Conservation (phyloP, 352 stramenopile species). For the Discostella stelligera region DNA sequence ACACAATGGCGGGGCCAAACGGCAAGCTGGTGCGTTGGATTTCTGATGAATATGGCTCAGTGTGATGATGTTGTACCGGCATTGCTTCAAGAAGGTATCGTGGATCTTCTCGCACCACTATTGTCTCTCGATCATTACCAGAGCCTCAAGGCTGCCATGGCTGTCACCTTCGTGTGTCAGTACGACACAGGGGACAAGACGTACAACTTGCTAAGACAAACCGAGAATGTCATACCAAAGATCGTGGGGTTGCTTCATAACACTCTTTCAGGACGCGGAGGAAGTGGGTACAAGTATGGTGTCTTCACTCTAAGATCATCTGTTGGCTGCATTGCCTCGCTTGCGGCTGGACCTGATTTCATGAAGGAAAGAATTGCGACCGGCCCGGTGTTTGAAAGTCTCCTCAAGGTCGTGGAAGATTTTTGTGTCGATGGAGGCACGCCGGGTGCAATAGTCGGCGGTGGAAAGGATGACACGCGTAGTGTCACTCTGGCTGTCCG, state of each 20-base stretch:
- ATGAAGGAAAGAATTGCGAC: conserved; percentile 84
- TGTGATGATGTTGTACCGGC: conserved; percentile 79
- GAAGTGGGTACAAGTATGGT: conserved; percentile 83
- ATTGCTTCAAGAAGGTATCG: conserved; percentile 74
- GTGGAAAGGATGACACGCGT: conserved; percentile 71
- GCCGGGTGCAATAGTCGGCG: conserved; percentile 79
- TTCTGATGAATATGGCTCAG: conserved; percentile 84
- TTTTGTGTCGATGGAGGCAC: conserved; percentile 81
- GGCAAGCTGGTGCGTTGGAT: conserved; percentile 83
- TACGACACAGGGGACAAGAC: conserved; percentile 82
- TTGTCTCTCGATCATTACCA: conserved; percentile 83
- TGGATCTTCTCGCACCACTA: conserved; percentile 78
- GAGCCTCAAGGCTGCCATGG: conserved; percentile 82
- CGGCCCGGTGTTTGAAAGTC: conserved; percentile 75
- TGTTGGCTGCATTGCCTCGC: conserved; percentile 77
- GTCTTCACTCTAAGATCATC: conserved; percentile 81
- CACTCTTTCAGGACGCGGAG: conserved; percentile 75
- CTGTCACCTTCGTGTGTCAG: conserved; percentile 81
- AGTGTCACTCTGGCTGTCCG: conserved; percentile 73
- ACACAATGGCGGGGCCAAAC: conserved; percentile 83
- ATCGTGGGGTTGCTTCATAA: conserved; percentile 82
- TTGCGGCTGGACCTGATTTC: conserved; percentile 79
- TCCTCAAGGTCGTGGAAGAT: conserved; percentile 73
- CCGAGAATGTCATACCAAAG: conserved; percentile 84
- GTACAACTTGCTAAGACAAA: conserved; percentile 81